These are phyloP conservation scores for Mucor saturninus DNA, from an alignment of 371 early-diverging fungal species.

Conservation along the genomic window DNA sequence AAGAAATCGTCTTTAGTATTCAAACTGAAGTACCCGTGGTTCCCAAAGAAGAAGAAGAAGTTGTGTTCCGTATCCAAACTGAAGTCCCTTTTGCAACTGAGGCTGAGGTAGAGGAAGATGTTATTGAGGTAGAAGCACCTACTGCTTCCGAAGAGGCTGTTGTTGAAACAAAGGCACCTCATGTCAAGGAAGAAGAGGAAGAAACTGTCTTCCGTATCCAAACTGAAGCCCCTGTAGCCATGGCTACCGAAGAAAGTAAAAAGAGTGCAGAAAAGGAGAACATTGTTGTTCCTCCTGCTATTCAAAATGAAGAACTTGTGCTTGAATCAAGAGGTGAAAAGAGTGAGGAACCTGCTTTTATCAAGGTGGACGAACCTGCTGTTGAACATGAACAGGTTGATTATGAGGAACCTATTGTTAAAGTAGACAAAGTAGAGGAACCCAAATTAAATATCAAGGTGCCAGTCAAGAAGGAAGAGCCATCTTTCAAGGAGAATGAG, in stretches of 20 bases:
- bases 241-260: background rate
- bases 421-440: background rate
- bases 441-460: background rate
- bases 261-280: background rate
- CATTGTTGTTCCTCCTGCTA: slow-evolving; percentile 1
- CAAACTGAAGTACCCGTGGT: no score
- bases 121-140: background rate
- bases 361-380: slow-evolving; percentile 5
- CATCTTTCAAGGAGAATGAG: background rate
- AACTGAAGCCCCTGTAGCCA: background rate
- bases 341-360: background rate
- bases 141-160: background rate
- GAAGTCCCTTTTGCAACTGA: background rate
- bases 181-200: background rate
- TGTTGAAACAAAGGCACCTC: background rate
- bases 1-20: no score
- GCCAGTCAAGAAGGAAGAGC: background rate
- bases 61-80: background rate
- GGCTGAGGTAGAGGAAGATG: no score
- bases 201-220: background rate
- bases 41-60: background rate
- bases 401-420: background rate
- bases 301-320: background rate
- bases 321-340: background rate
- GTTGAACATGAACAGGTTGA: background rate